These are phyloP conservation scores for Chrysoporthe puriensis DNA, from an alignment of 2,329 filamentous ascomycete species.

Conservation along the genomic window DNA sequence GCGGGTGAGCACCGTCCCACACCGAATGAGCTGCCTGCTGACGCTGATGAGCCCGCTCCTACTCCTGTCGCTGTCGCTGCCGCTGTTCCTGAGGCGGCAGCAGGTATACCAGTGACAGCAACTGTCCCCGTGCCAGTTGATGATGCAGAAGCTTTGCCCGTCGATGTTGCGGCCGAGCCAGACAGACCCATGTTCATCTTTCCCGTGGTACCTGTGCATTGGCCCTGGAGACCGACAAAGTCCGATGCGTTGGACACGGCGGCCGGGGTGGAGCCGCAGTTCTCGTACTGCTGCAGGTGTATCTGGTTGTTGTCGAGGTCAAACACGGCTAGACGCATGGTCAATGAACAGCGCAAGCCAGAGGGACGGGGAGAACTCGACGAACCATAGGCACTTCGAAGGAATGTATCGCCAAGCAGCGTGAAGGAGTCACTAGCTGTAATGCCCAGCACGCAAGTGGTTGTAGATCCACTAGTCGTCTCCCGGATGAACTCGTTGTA, in stretches of 20 bases:
- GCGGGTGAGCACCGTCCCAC: conserved; percentile 13
- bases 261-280: conserved; percentile 53
- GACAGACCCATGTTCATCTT: conserved; percentile 15
- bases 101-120: background rate
- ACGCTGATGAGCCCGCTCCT: conserved; percentile 8
- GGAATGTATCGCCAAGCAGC: conserved; percentile 62
- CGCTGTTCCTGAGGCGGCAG: conserved; percentile 7
- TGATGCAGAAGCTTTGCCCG: background rate
- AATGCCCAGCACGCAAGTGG: conserved; percentile 54
- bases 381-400: conserved; percentile 58
- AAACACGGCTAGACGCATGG: conserved; percentile 50
- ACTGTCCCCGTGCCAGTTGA: conserved; percentile 1
- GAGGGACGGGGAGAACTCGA: background rate
- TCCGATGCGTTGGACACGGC: conserved; percentile 41
- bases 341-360: background rate
- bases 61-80: background rate
- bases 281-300: conserved; percentile 54
- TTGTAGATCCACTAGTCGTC: conserved; percentile 33
- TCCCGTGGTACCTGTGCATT: conserved; percentile 26
- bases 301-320: conserved; percentile 53
- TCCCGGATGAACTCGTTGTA: conserved; percentile 54
- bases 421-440: conserved; percentile 50
- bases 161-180: background rate
- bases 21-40: conserved; percentile 16
- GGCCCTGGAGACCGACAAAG: conserved; percentile 34